phyloP scores from a whole-genome alignment of 108 stramenopile species.

The Pseudonitzschia multiseries region DNA sequence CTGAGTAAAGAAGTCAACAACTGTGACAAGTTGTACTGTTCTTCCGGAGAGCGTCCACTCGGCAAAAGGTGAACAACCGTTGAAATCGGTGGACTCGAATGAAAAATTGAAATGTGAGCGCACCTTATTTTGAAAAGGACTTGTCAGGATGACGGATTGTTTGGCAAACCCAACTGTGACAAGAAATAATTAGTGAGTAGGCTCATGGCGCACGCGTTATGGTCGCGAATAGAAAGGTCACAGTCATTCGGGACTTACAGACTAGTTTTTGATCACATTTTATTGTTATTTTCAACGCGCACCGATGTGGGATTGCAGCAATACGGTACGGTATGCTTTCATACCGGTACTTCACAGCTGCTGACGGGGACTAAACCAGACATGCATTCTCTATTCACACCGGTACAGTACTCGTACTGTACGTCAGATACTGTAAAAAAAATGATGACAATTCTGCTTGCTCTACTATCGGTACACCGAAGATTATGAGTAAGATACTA shows the following conservation, averaged over 20 bases:
- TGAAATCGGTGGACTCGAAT: background rate
- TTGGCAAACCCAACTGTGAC: background rate
- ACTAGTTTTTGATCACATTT: background rate
- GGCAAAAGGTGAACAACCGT: constrained; percentile 1
- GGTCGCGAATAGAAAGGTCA: constrained; percentile 4
- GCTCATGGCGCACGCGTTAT: constrained; percentile 5
- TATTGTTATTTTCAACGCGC: background rate
- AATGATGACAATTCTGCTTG: no score
- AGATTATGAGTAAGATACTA: no score
- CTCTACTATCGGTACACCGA: no score
- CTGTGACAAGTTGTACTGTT: background rate
- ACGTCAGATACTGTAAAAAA: no score
- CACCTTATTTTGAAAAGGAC: background rate
- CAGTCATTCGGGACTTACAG: background rate
- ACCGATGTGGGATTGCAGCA: background rate
- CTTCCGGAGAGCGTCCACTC: background rate
- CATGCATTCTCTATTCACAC: no score
- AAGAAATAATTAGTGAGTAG: background rate
- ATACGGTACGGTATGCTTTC: no score
- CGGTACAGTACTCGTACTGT: no score
- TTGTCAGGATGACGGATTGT: background rate
- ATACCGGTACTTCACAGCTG: no score
- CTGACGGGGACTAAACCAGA: no score
- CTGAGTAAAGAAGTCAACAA: no score
- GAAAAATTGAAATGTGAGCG: background rate